Evolutionary conservation across 2,329 filamentous ascomycete species (phyloP).

Genomic region (Aspergillus eucalypticola): DNA sequence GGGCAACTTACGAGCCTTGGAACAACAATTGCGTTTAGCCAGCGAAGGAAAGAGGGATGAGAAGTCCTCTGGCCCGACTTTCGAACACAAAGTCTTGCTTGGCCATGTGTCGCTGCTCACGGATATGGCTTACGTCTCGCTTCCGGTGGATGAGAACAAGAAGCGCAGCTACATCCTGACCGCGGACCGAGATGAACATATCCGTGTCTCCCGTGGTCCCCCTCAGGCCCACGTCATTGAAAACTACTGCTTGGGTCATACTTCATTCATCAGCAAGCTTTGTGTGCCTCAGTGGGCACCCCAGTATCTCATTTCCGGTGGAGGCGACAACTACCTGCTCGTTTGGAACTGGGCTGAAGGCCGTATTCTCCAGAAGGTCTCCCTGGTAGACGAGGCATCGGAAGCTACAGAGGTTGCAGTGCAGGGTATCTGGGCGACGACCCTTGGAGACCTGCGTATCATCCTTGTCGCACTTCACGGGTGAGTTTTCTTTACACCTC

Average conservation of each 20-base stretch:
- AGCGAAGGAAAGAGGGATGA: slow-evolving; percentile 47
- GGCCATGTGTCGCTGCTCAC: slow-evolving; percentile 97
- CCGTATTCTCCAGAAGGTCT: slow-evolving; percentile 34
- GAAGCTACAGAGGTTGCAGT: slow-evolving; percentile 45
- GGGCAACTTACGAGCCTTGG: slow-evolving; percentile 59
- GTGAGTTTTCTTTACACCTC: slow-evolving; percentile 46
- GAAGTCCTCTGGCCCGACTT: slow-evolving; percentile 49
- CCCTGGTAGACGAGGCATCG: slow-evolving; percentile 24
- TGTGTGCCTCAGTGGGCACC: slow-evolving; percentile 60
- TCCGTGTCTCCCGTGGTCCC: slow-evolving; percentile 78
- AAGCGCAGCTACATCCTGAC: slow-evolving; percentile 64
- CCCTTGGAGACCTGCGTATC: slow-evolving; percentile 26
- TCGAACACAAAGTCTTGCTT: slow-evolving; percentile 76
- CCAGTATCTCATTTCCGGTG: slow-evolving; percentile 76
- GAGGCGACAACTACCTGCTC: slow-evolving; percentile 76
- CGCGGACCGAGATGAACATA: slow-evolving; percentile 75
- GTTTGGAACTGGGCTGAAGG: slow-evolving; percentile 76
- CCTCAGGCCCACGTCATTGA: slow-evolving; percentile 89
- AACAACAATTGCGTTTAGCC: slow-evolving; percentile 55
- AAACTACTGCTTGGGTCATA: slow-evolving; percentile 83
- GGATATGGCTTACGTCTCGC: slow-evolving; percentile 30
- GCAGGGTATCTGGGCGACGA: slow-evolving; percentile 52
- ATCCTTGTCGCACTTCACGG: slow-evolving; percentile 60
- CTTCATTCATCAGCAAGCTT: slow-evolving; percentile 77
- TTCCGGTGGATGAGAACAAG: slow-evolving; percentile 44